Evolutionary conservation across 2,329 filamentous ascomycete species (phyloP).

Genomic region (Sclerotinia borealis): DNA sequence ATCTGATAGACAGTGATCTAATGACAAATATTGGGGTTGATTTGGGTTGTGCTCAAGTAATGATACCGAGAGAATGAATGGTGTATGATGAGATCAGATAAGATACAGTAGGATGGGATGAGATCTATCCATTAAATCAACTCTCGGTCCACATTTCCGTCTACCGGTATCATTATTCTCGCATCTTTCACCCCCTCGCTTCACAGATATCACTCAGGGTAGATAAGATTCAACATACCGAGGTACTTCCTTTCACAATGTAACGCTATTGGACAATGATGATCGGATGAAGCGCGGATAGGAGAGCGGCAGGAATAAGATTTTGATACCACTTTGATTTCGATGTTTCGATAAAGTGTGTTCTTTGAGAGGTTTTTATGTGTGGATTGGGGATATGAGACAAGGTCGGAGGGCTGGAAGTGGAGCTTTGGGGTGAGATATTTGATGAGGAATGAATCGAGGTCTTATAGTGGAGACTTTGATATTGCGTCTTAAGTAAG

Average conservation of each 20-base stretch:
- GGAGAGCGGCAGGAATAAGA: not conserved
- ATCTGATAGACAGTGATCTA: too few relatives aligned
- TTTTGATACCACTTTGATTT: not conserved
- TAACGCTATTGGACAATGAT: not conserved
- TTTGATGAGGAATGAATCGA: not conserved
- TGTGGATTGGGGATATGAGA: not conserved
- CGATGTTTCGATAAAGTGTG: not conserved
- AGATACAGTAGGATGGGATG: too few relatives aligned
- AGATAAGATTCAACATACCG: not conserved
- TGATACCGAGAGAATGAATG: too few relatives aligned
- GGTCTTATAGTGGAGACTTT: not conserved
- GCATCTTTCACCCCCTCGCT: too few relatives aligned
- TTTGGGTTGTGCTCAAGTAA: too few relatives aligned
- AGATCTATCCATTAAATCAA: too few relatives aligned
- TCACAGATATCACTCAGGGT: too few relatives aligned
- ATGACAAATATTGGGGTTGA: too few relatives aligned
- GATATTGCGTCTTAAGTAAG: not conserved
- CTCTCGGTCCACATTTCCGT: too few relatives aligned
- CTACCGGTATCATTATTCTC: too few relatives aligned
- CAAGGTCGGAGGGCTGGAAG: not conserved
- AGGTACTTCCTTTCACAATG: not conserved
- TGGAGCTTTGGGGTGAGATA: not conserved
- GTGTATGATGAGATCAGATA: too few relatives aligned
- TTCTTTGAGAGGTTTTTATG: not conserved
- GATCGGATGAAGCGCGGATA: not conserved